Evolutionary conservation across 129 eudicot species (phyloP).

Genomic region (Cynara cardunculus): DNA sequence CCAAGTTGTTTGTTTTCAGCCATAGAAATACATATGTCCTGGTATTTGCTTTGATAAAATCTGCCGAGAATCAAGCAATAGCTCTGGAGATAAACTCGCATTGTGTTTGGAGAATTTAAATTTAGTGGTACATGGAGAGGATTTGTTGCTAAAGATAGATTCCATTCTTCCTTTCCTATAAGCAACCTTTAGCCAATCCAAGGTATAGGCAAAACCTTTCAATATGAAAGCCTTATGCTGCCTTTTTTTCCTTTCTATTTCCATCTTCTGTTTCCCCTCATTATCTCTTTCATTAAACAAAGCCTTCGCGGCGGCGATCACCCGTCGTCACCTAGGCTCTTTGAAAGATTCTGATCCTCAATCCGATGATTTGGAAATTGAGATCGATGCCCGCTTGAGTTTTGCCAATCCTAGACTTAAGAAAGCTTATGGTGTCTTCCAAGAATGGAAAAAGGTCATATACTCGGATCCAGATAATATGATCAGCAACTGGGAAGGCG

Average conservation of each 20-base stretch:
- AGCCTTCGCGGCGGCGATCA: constrained; percentile 24
- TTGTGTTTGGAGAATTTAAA: background rate
- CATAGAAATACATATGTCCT: background rate
- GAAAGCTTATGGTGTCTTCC: constrained; percentile 60
- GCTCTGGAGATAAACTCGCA: constrained; percentile 10
- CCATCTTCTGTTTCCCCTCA: background rate
- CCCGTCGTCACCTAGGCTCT: constrained; percentile 38
- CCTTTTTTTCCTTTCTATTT: constrained; percentile 30
- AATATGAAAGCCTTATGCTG: constrained; percentile 45
- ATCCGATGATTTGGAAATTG: constrained; percentile 16
- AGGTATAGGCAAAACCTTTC: constrained; percentile 22
- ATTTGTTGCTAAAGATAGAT: constrained; percentile 22
- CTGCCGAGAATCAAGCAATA: constrained; percentile 17
- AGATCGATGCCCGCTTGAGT: constrained; percentile 13
- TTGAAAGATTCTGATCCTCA: constrained; percentile 18
- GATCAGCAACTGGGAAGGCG: constrained; percentile 58
- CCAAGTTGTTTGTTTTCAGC: background rate
- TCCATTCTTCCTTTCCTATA: constrained; percentile 15
- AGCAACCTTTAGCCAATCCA: constrained; percentile 23
- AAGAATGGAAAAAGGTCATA: constrained; percentile 62
- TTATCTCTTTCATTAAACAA: constrained; percentile 24
- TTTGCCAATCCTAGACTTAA: constrained; percentile 55
- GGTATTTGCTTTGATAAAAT: background rate
- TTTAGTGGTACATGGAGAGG: constrained; percentile 16
- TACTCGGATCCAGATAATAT: constrained; percentile 57